Base-by-base conservation (phyloP, 2,329 filamentous ascomycete species). In the Metarhizium rileyi region DNA sequence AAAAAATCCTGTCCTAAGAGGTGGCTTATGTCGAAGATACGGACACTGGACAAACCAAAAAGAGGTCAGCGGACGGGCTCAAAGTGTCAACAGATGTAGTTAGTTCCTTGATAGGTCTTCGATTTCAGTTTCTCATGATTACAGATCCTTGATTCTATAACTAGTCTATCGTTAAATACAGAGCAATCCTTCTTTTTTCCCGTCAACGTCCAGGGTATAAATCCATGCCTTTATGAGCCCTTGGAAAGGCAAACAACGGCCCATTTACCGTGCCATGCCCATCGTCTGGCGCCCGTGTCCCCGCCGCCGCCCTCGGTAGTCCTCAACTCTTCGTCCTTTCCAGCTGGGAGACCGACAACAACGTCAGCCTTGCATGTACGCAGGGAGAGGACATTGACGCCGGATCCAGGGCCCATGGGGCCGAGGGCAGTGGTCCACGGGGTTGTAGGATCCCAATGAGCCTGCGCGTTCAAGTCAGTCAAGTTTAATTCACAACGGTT, bases 241-340 rank as follows among this genome's bases (percentile, higher is more conserved):
- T 66, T 52, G 5, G 67, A 70, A 8, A 70, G 55, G 46, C 59
- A 90, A 4, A 95, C 83, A n/a, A 97, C 89, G 5, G 91, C 91
- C 87, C 88, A 97, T 68, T 96, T 96, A 40, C 91, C 91, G 61
- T 81, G 86, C 90, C 90, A 97, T 0, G 89, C 90, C 91, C 91
- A 97, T 66, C 87, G 86, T 50, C 93, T 77, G 23, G 81, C 77
- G 65, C 85, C 66, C 56, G 78, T 70, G 53, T 89, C 83, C 16
- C 83, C 86, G 3, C 86, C 87, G 1, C 86, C 87, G 16, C 76
- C 81, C 47, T 87, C 81, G 48, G 70, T 76, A 8, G 77, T 73
- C 56, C 77, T 81, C 48, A 97, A 72, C 64, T 83, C 80, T 70
- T 96, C 90, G 61, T 98, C 93, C 63, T 85, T 80, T 6, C 91